Evolutionary conservation across 2,329 filamentous ascomycete genomes (phyloP).

Genomic region (Boeremia exigua): DNA sequence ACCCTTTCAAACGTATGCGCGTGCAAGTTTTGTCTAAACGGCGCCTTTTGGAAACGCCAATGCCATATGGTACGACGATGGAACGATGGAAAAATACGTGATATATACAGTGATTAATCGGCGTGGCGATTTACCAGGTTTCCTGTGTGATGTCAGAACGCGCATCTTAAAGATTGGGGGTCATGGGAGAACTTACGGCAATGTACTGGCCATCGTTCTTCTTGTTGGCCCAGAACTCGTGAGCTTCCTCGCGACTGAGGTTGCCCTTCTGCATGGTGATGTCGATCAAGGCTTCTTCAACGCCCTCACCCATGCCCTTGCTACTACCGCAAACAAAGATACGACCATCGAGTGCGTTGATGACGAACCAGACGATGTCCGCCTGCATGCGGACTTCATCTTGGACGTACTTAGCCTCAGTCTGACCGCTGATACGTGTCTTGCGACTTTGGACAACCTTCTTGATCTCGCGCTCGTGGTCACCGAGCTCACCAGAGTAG

Average conservation of each 20-base stretch:
- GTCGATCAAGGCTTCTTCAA: conserved; percentile 84
- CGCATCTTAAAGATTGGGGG: fast-evolving
- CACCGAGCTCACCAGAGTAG: conserved; percentile 95
- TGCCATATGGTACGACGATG: conserved; percentile 10
- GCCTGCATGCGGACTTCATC: conserved; percentile 91
- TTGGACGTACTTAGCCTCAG: conserved; percentile 87
- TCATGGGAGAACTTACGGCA: conserved; percentile 60
- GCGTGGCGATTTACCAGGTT: conserved; percentile 11
- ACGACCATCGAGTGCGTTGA: conserved; percentile 93
- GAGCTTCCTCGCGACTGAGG: conserved; percentile 79
- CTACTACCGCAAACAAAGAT: conserved; percentile 96
- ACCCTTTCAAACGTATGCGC: conserved; percentile 1
- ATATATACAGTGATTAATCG: conserved; percentile 5
- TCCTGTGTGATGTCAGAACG: conserved; percentile 4
- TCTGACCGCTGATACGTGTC: conserved; percentile 45
- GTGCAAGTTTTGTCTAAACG: conserved; percentile 13
- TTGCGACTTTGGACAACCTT: conserved; percentile 59
- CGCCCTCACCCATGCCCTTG: conserved; percentile 97
- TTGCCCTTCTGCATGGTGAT: conserved; percentile 94
- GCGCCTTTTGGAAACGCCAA: conserved; percentile 15
- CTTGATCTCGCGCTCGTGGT: conserved; percentile 55
- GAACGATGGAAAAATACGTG: not conserved
- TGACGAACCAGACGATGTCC: conserved; percentile 97
- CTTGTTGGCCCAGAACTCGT: conserved; percentile 89
- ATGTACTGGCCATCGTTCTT: conserved; percentile 94